Conservation (phyloP, 2,329 filamentous ascomycete species). For the Diplocarpon mali region DNA sequence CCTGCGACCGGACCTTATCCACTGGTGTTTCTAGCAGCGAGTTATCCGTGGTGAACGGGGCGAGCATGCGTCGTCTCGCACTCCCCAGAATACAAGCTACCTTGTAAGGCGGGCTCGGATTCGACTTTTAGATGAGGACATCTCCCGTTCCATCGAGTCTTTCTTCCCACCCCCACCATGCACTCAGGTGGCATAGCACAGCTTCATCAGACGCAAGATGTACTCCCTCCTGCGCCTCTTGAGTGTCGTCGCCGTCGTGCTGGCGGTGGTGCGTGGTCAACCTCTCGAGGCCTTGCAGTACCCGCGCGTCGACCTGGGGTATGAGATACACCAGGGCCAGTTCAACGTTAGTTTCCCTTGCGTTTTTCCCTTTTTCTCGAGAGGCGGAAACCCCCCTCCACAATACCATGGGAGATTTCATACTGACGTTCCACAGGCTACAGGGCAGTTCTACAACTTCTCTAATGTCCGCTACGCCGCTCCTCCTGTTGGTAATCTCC, state of each 20-base stretch:
- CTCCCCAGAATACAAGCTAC: too few relatives aligned
- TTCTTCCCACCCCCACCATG: too few relatives aligned
- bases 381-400: not conserved
- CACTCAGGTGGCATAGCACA: too few relatives aligned
- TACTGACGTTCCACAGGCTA: slow-evolving; percentile 25
- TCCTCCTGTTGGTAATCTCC: slow-evolving; percentile 31
- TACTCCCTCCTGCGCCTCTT: not conserved
- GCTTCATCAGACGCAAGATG: not conserved
- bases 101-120: too few relatives aligned
- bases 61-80: too few relatives aligned
- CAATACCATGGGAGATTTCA: slow-evolving; percentile 20
- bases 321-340: slow-evolving; percentile 3
- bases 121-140: too few relatives aligned
- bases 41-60: too few relatives aligned
- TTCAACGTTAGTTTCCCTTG: slow-evolving; percentile 1
- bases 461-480: slow-evolving; percentile 34
- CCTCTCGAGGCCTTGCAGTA: not conserved
- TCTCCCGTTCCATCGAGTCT: not conserved
- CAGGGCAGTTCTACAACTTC: slow-evolving; percentile 29
- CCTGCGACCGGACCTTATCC: too few relatives aligned
- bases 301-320: slow-evolving; percentile 4
- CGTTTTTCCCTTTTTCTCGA: not conserved
- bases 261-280: not conserved
- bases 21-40: too few relatives aligned
- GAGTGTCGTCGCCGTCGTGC: not conserved